These are phyloP conservation scores for Alternaria postmessia DNA, from an alignment of 2,329 filamentous ascomycete species.

Conservation along the genomic window DNA sequence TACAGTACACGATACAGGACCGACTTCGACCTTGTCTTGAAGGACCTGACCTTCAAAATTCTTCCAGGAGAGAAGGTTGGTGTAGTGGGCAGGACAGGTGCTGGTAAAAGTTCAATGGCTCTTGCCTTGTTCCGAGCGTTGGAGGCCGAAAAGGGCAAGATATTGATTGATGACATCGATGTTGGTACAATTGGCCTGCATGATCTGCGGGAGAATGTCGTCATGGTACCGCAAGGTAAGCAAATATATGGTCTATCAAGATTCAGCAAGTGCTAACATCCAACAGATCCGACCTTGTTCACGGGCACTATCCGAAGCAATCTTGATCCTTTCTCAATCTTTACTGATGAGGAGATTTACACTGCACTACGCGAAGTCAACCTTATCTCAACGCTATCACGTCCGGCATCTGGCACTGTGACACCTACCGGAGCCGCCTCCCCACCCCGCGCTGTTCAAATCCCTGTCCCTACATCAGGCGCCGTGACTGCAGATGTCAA, in stretches of 20 bases:
- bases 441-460: conserved; percentile 39
- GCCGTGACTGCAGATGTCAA: conserved; percentile 38
- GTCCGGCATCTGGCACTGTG: conserved; percentile 38
- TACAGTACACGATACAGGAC: conserved; percentile 90
- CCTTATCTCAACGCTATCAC: conserved; percentile 68
- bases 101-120: conserved; percentile 94
- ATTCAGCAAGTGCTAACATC: conserved; percentile 22
- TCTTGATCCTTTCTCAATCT: conserved; percentile 87
- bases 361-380: conserved; percentile 86
- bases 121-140: conserved; percentile 92
- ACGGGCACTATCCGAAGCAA: conserved; percentile 91
- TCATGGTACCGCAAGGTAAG: conserved; percentile 85
- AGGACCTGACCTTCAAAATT: conserved; percentile 85
- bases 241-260: too few species aligned
- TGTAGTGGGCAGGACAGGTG: conserved; percentile 93
- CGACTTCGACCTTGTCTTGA: conserved; percentile 87
- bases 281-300: conserved; percentile 84
- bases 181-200: conserved; percentile 90
- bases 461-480: conserved; percentile 41
- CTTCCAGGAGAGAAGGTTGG: conserved; percentile 89
- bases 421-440: conserved; percentile 30
- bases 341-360: conserved; percentile 91
- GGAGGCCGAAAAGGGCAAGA: conserved; percentile 88
- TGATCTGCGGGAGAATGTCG: conserved; percentile 90
- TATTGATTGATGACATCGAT: conserved; percentile 90